Conservation (phyloP, 1,284 basidiomycete species). For the Ustilago trichophora region DNA sequence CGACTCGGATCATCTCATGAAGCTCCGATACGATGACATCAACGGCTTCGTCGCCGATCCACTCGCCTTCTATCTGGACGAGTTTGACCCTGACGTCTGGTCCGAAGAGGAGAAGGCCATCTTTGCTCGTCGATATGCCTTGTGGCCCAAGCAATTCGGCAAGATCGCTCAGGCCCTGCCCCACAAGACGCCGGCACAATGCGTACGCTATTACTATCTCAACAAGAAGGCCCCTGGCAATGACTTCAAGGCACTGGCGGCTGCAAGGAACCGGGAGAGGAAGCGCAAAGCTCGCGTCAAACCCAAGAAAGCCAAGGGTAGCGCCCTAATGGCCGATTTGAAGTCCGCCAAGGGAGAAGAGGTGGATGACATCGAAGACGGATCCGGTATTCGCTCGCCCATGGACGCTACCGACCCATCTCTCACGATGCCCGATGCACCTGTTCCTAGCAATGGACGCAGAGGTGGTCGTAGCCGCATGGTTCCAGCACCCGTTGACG, state of each 20-base stretch:
- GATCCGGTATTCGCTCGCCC: constrained; percentile 27
- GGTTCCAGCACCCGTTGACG: constrained; percentile 5
- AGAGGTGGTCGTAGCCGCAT: constrained; percentile 21
- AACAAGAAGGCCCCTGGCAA: constrained; percentile 78
- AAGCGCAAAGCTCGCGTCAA: constrained; percentile 62
- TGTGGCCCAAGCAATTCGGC: constrained; percentile 92
- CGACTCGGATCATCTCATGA: constrained; percentile 71
- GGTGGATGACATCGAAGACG: constrained; percentile 57
- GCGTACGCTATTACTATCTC: constrained; percentile 92
- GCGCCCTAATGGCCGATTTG: constrained; percentile 64
- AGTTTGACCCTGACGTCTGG: constrained; percentile 72
- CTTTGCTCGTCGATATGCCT: constrained; percentile 83
- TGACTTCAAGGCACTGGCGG: constrained; percentile 62
- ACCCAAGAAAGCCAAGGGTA: constrained; percentile 66
- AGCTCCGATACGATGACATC: constrained; percentile 78
- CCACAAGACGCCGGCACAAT: constrained; percentile 87
- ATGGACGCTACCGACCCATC: constrained; percentile 29
- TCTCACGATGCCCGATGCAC: neutral
- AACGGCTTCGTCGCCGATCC: constrained; percentile 84
- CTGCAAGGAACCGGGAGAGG: constrained; percentile 60
- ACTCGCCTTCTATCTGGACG: constrained; percentile 71
- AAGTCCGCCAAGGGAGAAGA: constrained; percentile 64
- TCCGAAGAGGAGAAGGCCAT: constrained; percentile 82
- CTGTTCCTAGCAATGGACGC: constrained; percentile 11
- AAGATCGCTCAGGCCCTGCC: constrained; percentile 80